These are phyloP conservation scores for Zea luxurians DNA, from an alignment of 176 grass and related monocot genomes.

Conservation along the genomic window DNA sequence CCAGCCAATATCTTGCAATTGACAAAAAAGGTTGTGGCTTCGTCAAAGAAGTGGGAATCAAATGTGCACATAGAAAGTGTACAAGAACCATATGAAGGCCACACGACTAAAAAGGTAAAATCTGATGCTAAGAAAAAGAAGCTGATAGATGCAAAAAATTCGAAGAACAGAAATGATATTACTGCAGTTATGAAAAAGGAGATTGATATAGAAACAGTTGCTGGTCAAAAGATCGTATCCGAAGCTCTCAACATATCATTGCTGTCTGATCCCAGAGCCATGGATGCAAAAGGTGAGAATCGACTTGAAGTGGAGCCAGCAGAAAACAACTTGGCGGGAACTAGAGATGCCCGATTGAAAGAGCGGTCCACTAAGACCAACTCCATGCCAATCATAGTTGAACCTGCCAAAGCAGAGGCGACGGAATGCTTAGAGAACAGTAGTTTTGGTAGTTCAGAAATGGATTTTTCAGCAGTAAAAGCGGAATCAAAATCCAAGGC, in stretches of 20 bases:
- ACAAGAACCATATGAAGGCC: conserved; percentile 43
- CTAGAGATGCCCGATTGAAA: conserved; percentile 43
- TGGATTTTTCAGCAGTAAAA: conserved; percentile 42
- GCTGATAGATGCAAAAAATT: conserved; percentile 43
- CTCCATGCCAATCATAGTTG: conserved; percentile 38
- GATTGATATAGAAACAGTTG: conserved; percentile 49
- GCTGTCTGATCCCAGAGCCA: conserved; percentile 44
- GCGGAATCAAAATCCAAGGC: conserved; percentile 55
- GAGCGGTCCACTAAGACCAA: conserved; percentile 37
- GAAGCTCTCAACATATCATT: conserved; percentile 50
- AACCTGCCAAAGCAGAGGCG: conserved; percentile 44
- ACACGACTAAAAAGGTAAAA: conserved; percentile 59
- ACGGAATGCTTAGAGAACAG: conserved; percentile 46
- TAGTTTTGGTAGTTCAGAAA: conserved; percentile 51
- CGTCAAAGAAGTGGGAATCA: conserved; percentile 57
- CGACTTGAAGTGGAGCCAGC: conserved; percentile 47
- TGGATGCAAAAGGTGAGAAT: conserved; percentile 39
- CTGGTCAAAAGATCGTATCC: conserved; percentile 45
- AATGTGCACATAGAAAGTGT: conserved; percentile 37
- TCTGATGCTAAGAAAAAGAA: conserved; percentile 55
- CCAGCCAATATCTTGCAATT: conserved; percentile 56
- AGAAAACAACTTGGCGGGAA: conserved; percentile 41
- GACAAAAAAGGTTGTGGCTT: conserved; percentile 53
- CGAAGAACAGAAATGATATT: conserved; percentile 47
- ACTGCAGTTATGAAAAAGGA: conserved; percentile 48